Evolutionary conservation across 2,329 filamentous ascomycete species (phyloP), one percentile per base, ranked within the genome.

Genomic region (Aspergillus glaucus): DNA sequence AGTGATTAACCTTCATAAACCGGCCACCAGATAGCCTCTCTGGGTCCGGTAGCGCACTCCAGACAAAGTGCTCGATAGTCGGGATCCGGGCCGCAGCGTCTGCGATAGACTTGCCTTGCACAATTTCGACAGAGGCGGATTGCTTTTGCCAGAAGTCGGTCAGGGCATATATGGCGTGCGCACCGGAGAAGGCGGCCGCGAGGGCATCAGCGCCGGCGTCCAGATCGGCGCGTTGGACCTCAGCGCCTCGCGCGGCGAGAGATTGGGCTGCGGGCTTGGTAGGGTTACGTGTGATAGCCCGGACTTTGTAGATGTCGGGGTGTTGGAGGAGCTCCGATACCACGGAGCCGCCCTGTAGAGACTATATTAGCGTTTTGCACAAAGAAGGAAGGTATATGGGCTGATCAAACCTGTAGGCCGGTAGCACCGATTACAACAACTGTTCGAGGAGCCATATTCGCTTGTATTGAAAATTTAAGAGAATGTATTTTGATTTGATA

Each of bases 221-320:
- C 39, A 54, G 22, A 40, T 64, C 59, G 0, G 56, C 59, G 15
- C 52, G 54, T 21, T 57, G 53, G 3, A 53, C 36, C 6, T 56
- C 53, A 19, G 59, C 55, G 12, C 55, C 53, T 28, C 54, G 48
- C 12, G 58, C 55, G 42, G 49, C 52, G 22, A 59, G 56, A 36
- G 58, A 19, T 44, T 57, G 52, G 7, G 61, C 58, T 32, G 49
- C 52, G 15, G 56, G 53, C 17, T 60, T 62, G 43, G 50, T 45
- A 6, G 60, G 47, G 55, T 77, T 67, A 15, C 75, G 72, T 10
- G 71, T 76, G 37, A 79, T 66, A 32, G 68, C 75, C 9, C 76
- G 73, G 48, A 79, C 63, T 36, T 65, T 68, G 64, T 72, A 74
- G 26, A 77, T 67, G 3, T 62, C 58, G 1, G 69, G 55, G 52